These are phyloP conservation scores for Paramecium octaurelia DNA, from an alignment of 73 alveolate genomes.

Conservation along the genomic window DNA sequence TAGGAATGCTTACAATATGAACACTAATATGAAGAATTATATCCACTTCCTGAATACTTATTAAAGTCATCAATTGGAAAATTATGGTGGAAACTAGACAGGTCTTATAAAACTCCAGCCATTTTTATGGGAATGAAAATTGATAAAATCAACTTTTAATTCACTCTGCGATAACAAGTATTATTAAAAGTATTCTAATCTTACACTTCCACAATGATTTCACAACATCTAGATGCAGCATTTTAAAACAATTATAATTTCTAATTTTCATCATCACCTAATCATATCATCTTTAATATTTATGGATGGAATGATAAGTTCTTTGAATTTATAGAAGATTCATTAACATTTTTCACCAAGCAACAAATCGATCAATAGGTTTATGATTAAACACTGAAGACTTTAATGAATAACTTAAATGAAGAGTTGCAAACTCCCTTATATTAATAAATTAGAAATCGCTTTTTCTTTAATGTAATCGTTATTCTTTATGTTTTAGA, in stretches of 20 bases:
- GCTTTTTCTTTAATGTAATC: background rate
- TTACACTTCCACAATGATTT: background rate
- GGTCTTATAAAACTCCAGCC: background rate
- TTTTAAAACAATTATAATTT: background rate
- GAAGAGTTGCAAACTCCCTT: background rate
- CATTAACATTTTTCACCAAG: background rate
- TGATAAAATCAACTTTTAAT: background rate
- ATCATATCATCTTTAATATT: background rate
- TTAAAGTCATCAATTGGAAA: background rate
- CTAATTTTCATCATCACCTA: background rate
- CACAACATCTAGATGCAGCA: background rate
- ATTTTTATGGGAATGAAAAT: background rate
- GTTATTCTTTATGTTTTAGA: background rate
- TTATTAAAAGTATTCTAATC: background rate
- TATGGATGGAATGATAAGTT: slow-evolving; percentile 10
- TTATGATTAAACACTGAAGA: background rate
- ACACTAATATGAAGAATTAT: background rate
- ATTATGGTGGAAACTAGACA: slow-evolving; percentile 14
- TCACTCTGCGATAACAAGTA: background rate
- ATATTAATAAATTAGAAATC: background rate
- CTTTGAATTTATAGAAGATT: background rate
- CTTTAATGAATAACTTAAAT: background rate
- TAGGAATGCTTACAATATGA: background rate
- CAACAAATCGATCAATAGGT: background rate
- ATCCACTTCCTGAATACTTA: background rate